phyloP scores from a whole-genome alignment of 164 flowering plant species.

The Stephania cephalantha region DNA sequence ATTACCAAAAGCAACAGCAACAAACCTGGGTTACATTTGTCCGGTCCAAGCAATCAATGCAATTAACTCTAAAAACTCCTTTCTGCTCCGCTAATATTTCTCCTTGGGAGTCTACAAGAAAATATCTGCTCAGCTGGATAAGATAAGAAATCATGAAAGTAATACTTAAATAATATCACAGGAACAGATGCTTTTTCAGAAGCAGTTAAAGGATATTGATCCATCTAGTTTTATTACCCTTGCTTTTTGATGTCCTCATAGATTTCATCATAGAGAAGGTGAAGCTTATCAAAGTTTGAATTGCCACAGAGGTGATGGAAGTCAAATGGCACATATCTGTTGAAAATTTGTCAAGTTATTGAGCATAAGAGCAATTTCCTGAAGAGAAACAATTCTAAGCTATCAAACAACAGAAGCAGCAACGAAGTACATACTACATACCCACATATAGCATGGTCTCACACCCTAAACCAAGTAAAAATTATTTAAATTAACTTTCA shows the following conservation, averaged over 20 bases:
- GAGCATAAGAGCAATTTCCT: constrained; percentile 1
- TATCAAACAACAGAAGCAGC: neutral
- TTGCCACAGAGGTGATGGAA: constrained; percentile 76
- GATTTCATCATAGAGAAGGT: constrained; percentile 66
- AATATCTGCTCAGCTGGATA: constrained; percentile 94
- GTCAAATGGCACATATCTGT: constrained; percentile 86
- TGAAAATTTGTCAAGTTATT: constrained; percentile 12
- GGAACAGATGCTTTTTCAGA: constrained; percentile 13
- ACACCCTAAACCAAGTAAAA: neutral
- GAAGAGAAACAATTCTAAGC: neutral
- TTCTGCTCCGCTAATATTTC: constrained; percentile 61
- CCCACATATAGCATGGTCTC: neutral
- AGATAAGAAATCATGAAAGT: constrained; percentile 42
- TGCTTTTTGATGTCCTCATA: constrained; percentile 63
- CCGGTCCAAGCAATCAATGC: constrained; percentile 96
- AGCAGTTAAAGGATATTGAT: neutral
- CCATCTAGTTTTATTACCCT: constrained; percentile 47
- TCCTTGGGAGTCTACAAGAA: constrained; percentile 59
- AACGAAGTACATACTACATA: neutral
- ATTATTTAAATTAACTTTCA: neutral
- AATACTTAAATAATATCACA: constrained; percentile 31
- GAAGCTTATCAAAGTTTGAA: constrained; percentile 59
- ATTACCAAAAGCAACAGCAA: neutral
- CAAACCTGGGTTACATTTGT: constrained; percentile 96
- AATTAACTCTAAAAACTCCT: constrained; percentile 77